phyloP scores from a whole-genome alignment of 106 monocot genomes.

The Acanthochlamys bracteata region DNA sequence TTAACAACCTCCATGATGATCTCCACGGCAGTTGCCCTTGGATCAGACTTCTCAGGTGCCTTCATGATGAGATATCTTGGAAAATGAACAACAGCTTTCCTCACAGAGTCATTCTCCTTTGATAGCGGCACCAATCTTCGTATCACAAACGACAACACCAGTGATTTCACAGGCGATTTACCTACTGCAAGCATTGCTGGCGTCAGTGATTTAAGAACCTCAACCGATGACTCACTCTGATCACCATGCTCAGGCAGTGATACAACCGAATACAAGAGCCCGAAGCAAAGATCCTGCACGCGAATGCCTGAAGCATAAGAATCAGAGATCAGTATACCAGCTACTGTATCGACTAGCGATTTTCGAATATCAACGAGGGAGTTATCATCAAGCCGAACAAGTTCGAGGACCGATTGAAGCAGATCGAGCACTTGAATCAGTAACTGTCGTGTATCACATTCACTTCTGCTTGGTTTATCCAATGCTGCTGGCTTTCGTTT shows the following conservation, averaged over 20 bases:
- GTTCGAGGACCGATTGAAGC: conserved; percentile 27
- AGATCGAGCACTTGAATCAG: conserved; percentile 32
- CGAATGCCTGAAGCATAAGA: not conserved
- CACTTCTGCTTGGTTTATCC: no score
- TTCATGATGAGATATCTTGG: conserved; percentile 68
- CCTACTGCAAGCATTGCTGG: conserved; percentile 35
- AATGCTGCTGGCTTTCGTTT: not conserved
- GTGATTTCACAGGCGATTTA: conserved; percentile 37
- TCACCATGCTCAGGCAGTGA: conserved; percentile 57
- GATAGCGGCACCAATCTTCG: conserved; percentile 35
- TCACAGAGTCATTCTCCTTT: conserved; percentile 36
- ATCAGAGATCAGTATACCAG: conserved; percentile 19
- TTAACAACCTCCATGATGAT: conserved; percentile 55
- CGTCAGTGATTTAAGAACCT: conserved; percentile 42
- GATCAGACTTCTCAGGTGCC: conserved; percentile 75
- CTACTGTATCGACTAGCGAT: conserved; percentile 52
- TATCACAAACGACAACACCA: conserved; percentile 37
- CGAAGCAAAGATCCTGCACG: conserved; percentile 43
- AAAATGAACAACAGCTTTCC: conserved; percentile 55
- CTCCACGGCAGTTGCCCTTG: conserved; percentile 63
- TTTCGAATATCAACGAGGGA: conserved; percentile 40
- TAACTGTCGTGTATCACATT: not conserved
- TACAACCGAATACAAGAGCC: conserved; percentile 35
- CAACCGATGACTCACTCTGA: conserved; percentile 24
- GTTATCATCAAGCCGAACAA: conserved; percentile 38